These are phyloP conservation scores for Trichoderma gracile DNA, from an alignment of 2,329 filamentous ascomycete genomes.

Conservation along the genomic window DNA sequence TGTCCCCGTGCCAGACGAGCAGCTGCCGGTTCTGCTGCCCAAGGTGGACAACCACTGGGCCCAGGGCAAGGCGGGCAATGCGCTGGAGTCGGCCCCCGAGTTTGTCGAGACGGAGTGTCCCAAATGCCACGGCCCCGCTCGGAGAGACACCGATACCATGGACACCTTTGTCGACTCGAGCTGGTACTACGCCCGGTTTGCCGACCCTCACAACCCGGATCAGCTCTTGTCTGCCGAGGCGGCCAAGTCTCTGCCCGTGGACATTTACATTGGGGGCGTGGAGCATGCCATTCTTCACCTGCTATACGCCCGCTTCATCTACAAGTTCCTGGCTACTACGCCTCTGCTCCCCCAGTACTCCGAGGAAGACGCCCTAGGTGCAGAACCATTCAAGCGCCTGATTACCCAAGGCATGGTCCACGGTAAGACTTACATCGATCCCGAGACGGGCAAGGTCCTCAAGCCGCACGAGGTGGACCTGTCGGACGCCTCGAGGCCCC, in stretches of 20 bases:
- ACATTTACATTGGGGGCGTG: conserved; percentile 85
- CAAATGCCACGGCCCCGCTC: conserved; percentile 67
- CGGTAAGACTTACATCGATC: conserved; percentile 78
- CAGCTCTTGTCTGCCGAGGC: conserved; percentile 62
- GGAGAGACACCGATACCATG: conserved; percentile 90
- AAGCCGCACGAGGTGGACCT: conserved; percentile 73
- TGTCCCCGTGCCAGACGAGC: conserved; percentile 72
- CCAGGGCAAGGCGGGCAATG: conserved; percentile 71
- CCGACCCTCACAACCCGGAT: conserved; percentile 66
- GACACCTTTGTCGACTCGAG: conserved; percentile 95
- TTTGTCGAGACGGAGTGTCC: conserved; percentile 79
- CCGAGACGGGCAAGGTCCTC: conserved; percentile 72
- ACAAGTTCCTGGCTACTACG: conserved; percentile 74
- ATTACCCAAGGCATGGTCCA: conserved; percentile 94
- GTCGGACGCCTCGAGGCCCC: conserved; percentile 55
- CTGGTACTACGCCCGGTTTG: conserved; percentile 86
- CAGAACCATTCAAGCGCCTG: conserved; percentile 79
- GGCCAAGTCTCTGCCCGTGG: conserved; percentile 68
- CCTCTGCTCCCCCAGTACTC: conserved; percentile 46
- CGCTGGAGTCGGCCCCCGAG: conserved; percentile 67
- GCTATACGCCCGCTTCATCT: conserved; percentile 85
- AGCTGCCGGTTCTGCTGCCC: conserved; percentile 77
- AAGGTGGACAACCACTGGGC: conserved; percentile 68
- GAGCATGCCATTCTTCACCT: conserved; percentile 91
- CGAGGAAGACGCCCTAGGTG: conserved; percentile 39